Evolutionary conservation across 176 grass and related monocot genomes (phyloP), one percentile per base, ranked within the genome.

Genomic region (Paspalum vaginatum): DNA sequence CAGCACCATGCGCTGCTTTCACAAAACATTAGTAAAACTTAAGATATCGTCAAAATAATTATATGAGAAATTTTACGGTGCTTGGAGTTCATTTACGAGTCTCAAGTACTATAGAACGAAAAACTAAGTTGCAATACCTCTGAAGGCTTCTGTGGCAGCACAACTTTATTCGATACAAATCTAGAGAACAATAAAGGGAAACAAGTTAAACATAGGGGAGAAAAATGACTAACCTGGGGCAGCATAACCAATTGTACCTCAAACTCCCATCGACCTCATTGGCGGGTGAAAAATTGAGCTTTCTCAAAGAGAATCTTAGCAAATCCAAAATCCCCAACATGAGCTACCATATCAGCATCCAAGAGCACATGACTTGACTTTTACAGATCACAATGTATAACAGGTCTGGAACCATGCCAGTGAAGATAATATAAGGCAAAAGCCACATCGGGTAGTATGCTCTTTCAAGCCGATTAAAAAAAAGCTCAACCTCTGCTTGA

Each of bases 1-100:
- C 85, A 32, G 53, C 39, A n/a, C 81, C 85, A 27, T 91, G 78
- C 26, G 85, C 83, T 91, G 54, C n/a, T n/a, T n/a, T n/a, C n/a
- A n/a, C n/a, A n/a, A n/a, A n/a, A n/a, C n/a, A n/a, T n/a, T n/a
- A n/a, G n/a, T n/a, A n/a, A n/a, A n/a, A n/a, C n/a, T n/a, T n/a
- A n/a, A n/a, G n/a, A n/a, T n/a, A n/a, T n/a, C n/a, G n/a, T n/a
- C n/a, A n/a, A n/a, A n/a, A n/a, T n/a, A n/a, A n/a, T n/a, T n/a
- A n/a, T n/a, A n/a, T n/a, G n/a, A n/a, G n/a, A n/a, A n/a, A n/a
- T n/a, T n/a, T n/a, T n/a, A n/a, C n/a, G n/a, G n/a, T n/a, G n/a
- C n/a, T n/a, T n/a, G n/a, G n/a, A n/a, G n/a, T n/a, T n/a, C n/a
- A n/a, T n/a, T n/a, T n/a, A n/a, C n/a, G n/a, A n/a, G n/a, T n/a